These are phyloP conservation scores for Prinsepia uniflora DNA, from an alignment of 306 rosid species.

Conservation along the genomic window DNA sequence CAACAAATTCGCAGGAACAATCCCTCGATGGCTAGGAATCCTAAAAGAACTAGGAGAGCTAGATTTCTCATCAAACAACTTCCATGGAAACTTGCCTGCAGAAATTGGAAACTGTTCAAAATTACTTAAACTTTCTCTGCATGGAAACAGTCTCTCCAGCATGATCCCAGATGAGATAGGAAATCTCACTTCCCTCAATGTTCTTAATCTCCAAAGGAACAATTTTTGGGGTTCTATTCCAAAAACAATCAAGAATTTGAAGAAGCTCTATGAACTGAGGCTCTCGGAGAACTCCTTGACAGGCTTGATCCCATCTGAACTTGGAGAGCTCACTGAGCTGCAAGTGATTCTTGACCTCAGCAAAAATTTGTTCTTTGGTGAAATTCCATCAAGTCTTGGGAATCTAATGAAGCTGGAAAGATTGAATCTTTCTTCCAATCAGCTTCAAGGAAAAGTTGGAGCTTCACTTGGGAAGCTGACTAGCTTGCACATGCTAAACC, in stretches of 20 bases:
- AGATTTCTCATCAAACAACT: slow-evolving; percentile 71
- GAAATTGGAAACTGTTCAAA: slow-evolving; percentile 73
- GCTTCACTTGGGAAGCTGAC: slow-evolving; percentile 64
- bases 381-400: slow-evolving; percentile 73
- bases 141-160: slow-evolving; percentile 70
- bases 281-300: slow-evolving; percentile 66
- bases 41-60: slow-evolving; percentile 77
- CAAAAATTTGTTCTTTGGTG: slow-evolving; percentile 53
- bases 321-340: slow-evolving; percentile 64
- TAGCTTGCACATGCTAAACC: slow-evolving; percentile 75
- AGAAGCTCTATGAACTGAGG: slow-evolving; percentile 73
- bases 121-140: slow-evolving; percentile 70
- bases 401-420: slow-evolving; percentile 77
- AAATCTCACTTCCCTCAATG: slow-evolving; percentile 75
- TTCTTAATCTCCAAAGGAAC: slow-evolving; percentile 66
- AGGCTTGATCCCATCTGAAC: slow-evolving; percentile 59
- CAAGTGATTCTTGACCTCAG: slow-evolving; percentile 86
- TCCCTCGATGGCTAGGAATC: slow-evolving; percentile 65
- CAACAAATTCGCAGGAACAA: slow-evolving; percentile 51
- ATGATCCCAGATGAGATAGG: slow-evolving; percentile 78
- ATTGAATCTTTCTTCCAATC: slow-evolving; percentile 71
- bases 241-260: slow-evolving; percentile 53
- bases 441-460: slow-evolving; percentile 64
- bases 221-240: slow-evolving; percentile 71
- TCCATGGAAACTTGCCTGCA: slow-evolving; percentile 60